Conservation (phyloP, 192 early-diverging fungal species). For the Dimargaris xerosporica region DNA sequence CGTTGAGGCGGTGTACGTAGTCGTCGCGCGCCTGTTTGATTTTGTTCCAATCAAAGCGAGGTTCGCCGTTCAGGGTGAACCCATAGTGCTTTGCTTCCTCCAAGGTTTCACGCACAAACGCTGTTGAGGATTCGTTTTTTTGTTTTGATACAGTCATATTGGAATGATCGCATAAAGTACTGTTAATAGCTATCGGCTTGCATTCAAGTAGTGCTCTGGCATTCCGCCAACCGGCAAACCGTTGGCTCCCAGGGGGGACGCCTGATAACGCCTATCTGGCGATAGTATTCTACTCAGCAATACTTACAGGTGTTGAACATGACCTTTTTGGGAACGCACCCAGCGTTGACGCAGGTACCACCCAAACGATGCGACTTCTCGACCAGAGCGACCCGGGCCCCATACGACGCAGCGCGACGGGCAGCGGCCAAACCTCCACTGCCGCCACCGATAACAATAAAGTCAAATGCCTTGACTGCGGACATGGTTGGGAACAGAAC, state of each 20-base stretch:
- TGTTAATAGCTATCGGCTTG: no score
- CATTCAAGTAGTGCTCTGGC: no score
- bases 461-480: slow-evolving; percentile 47
- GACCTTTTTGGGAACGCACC: slow-evolving; percentile 83
- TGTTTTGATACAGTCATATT: no score
- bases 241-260: no score
- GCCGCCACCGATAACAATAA: slow-evolving; percentile 92
- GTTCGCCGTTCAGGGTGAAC: slow-evolving; percentile 40
- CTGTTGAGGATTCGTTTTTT: no score
- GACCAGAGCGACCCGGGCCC: slow-evolving; percentile 79
- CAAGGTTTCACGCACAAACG: slow-evolving; percentile 71
- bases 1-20: slow-evolving; percentile 91
- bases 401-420: slow-evolving; percentile 79
- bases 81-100: slow-evolving; percentile 86
- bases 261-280: no score
- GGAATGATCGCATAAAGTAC: no score
- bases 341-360: slow-evolving; percentile 91
- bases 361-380: slow-evolving; percentile 65
- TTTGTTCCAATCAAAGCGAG: slow-evolving; percentile 57
- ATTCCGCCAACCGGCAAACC: no score
- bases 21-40: slow-evolving; percentile 89
- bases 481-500: slow-evolving; percentile 12
- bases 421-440: slow-evolving; percentile 85
- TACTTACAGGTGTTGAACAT: slow-evolving; percentile 85
- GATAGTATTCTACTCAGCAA: no score